Base-by-base conservation (phyloP, 2,329 filamentous ascomycete genomes). In the Fusarium veterinarium region DNA sequence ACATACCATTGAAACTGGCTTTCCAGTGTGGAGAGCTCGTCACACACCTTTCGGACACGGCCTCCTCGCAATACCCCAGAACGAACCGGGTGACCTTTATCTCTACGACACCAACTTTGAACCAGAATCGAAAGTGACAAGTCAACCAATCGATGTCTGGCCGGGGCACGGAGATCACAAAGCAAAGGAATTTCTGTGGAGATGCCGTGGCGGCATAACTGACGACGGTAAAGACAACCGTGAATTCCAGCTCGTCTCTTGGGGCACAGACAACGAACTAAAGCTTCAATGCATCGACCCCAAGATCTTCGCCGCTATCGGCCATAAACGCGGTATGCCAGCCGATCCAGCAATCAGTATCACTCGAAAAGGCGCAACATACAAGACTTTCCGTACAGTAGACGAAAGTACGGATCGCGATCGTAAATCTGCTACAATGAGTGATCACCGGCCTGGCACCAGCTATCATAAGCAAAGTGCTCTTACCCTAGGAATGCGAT, bases 171-270 rank as follows among this genome's bases (percentile, higher is more conserved):
- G 88, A 25, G 86, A 86, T 52, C 86, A 90, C 75, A 91, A 95
- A 78, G 94, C 94, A 35, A 97, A 96, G 78, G 95, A 98, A 76
- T 98, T 98, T 69, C 83, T 98, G 16, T 98, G 95, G 95, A 89
- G 95, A 79, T 89, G 90, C 52, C 90, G 95, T 61, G 95, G 95
- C 41, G 83, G 83, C 20, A 86, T 91, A 25, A 88, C 88, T 23
- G 88, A 90, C 20, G 89, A 94, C 60, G 88, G 89, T n/a, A 83
- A 92, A 49, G 95, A 98, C 76, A 86, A 95, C 69, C 90, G 95
- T 75, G 95, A 98, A 58, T 98, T 97, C 72, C 95, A 98, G 80
- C 86, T 98, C 23, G 93, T 98, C 1, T 95, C 95, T 0, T 98
- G 95, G 95, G 95, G 95, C 31, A 91, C 93, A 53, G 95, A 98